A percentile compares a stretch with the other conserved stretches of the same genome.
Evolutionary conservation across 306 rosid species (phyloP).

Genomic region (Dalbergia cochinchinensis): DNA sequence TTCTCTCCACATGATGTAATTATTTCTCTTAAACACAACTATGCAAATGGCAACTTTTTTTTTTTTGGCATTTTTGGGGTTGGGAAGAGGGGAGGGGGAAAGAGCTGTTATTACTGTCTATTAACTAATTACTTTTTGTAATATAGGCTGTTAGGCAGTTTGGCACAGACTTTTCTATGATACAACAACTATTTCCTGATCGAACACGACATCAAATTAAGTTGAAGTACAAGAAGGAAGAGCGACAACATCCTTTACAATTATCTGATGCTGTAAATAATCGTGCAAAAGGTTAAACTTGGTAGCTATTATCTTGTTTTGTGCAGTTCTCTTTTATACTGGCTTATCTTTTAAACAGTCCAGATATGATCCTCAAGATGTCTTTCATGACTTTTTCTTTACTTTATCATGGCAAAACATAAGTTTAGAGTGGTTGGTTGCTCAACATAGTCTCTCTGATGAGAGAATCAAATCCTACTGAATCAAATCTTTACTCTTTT

Average conservation of each 20-base stretch:
- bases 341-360: slow-evolving; percentile 19
- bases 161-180: slow-evolving; percentile 81
- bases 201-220: slow-evolving; percentile 76
- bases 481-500: slow-evolving; percentile 31
- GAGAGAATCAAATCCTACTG: slow-evolving; percentile 26
- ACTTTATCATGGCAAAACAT: slow-evolving; percentile 15
- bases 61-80: slow-evolving; percentile 5
- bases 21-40: slow-evolving; percentile 23
- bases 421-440: slow-evolving; percentile 9
- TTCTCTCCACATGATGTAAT: slow-evolving; percentile 7
- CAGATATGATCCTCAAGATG: slow-evolving; percentile 16
- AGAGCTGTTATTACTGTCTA: neutral
- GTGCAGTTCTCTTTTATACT: slow-evolving; percentile 14
- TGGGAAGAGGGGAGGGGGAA: slow-evolving; percentile 27
- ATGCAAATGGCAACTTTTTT: neutral
- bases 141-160: slow-evolving; percentile 74
- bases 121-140: slow-evolving; percentile 24
- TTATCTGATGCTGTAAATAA: slow-evolving; percentile 64
- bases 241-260: slow-evolving; percentile 65
- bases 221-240: slow-evolving; percentile 84
- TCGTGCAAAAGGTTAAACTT: slow-evolving; percentile 64
- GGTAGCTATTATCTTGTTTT: slow-evolving; percentile 23
- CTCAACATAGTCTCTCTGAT: slow-evolving; percentile 28
- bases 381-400: slow-evolving; percentile 22
- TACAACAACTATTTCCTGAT: slow-evolving; percentile 76